Base-by-base conservation (phyloP, 2,329 filamentous ascomycete species). In the Neopestalotiopsis clavispora region DNA sequence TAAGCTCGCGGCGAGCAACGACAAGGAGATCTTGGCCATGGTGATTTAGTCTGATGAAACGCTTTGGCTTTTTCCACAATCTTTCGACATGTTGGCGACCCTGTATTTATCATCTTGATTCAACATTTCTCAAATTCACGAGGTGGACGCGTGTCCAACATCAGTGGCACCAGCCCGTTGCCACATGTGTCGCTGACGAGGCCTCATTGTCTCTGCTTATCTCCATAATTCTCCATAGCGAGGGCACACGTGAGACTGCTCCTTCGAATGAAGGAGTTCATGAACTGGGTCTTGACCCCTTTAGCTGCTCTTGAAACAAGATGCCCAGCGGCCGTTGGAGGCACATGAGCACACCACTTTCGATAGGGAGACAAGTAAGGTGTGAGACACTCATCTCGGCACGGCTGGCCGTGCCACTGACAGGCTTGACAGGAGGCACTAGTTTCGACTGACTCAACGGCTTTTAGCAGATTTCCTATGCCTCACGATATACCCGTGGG, bases 381-480 rank as follows among this genome's bases (percentile, higher is more conserved):
- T 62, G n/a, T 62, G 59, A 62, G 59, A 62, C 59, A 62, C 32
- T 62, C 59, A 62, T 62, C 32, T 62, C 59, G 59, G 59, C 59
- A 34, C 59, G 59, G 59, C 59, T 62, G 59, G 32, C 14, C 32
- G n/a, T 20, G 17, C 30, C 59, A n/a, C n/a, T n/a, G 45, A 52
- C 45, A 20, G 45, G 45, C 45, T 52, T 62, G 59, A 40, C 59
- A 38, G 59, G n/a, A 30, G 57, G 23, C 57, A 59, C 57, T 34
- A 59, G 57, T 59, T 28, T 59, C 23, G 23, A 23, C 23, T 59
- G 57, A 59, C 57, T 59, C 57, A 52, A 23, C 45, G 20, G 57
- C 23, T 14, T 59, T 30, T 34, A 14, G 23, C 23, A 23, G 10
- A 6, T 6, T 30, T 12, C 20, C 10, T 59, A 30, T 59, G 20